Conservation (phyloP, 768 basidiomycete genomes). For the Lanmaoa pseudosensibilis region DNA sequence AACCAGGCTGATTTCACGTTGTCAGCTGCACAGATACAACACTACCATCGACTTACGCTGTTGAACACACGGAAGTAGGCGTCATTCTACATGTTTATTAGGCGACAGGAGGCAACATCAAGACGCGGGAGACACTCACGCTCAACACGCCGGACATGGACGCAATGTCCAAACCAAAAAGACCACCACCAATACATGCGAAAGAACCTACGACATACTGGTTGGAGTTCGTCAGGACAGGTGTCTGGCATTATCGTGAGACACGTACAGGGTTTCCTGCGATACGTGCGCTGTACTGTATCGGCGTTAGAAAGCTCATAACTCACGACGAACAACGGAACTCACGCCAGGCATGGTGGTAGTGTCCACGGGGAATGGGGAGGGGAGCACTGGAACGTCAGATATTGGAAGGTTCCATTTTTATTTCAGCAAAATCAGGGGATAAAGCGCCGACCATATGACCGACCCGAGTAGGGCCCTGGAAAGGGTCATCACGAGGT, state of each 20-base stretch:
- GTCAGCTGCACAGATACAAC: background rate
- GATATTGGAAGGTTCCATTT: background rate
- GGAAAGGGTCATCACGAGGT: conserved; percentile 1
- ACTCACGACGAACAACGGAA: background rate
- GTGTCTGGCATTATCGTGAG: background rate
- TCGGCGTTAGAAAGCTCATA: conserved; percentile 2
- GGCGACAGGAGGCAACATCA: background rate
- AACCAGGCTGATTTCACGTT: conserved; percentile 38
- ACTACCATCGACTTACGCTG: conserved; percentile 13
- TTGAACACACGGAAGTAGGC: conserved; percentile 30
- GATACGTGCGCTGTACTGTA: conserved; percentile 54
- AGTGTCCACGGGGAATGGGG: background rate
- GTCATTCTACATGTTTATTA: conserved; percentile 22
- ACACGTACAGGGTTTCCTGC: conserved; percentile 55
- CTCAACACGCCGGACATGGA: conserved; percentile 78
- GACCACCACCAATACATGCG: conserved; percentile 78
- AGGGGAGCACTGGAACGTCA: background rate
- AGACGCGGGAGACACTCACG: conserved; percentile 31
- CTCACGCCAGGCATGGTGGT: conserved; percentile 29
- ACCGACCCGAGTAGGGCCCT: background rate
- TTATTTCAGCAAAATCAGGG: conserved; percentile 12
- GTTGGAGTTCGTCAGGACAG: conserved; percentile 7
- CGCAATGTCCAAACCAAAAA: conserved; percentile 80
- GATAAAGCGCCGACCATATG: conserved; percentile 7
- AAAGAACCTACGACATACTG: conserved; percentile 79